Evolutionary conservation across 306 rosid species (phyloP).

Genomic region (Quercus rubra): DNA sequence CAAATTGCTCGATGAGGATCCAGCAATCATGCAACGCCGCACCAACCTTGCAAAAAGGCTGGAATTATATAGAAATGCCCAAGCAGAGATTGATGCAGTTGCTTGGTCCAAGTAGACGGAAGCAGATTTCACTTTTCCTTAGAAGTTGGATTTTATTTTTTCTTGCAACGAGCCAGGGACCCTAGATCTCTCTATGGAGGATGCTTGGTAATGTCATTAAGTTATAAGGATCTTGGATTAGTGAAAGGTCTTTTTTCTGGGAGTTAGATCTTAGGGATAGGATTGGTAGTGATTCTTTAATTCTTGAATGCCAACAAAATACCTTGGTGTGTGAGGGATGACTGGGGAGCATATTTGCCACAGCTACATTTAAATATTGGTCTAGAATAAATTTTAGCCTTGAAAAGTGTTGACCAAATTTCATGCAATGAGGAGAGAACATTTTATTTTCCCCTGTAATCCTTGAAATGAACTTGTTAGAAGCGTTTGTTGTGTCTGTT

Average conservation of each 20-base stretch:
- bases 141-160: slow-evolving; percentile 11
- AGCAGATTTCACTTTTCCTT: slow-evolving; percentile 1
- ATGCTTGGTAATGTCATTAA: too few relatives aligned
- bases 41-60: slow-evolving; percentile 69
- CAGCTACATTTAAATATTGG: not conserved
- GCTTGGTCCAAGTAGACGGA: slow-evolving; percentile 83
- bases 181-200: not conserved
- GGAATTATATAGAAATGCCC: slow-evolving; percentile 85
- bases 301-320: not conserved
- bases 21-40: slow-evolving; percentile 85
- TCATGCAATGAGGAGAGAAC: too few relatives aligned
- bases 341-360: not conserved
- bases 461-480: too few relatives aligned
- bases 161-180: not conserved
- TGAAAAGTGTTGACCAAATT: too few relatives aligned
- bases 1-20: slow-evolving; percentile 82
- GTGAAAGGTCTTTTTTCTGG: not conserved
- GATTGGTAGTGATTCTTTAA: not conserved
- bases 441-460: too few relatives aligned
- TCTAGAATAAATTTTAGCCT: too few relatives aligned
- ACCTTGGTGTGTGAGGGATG: not conserved
- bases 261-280: not conserved
- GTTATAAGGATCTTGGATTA: too few relatives aligned
- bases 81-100: slow-evolving; percentile 79
- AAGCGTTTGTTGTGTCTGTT: too few relatives aligned